A percentile compares a stretch with the other conserved stretches of the same genome.
phyloP scores from a whole-genome alignment of 108 stramenopile species.

The Nitzschia sp. region DNA sequence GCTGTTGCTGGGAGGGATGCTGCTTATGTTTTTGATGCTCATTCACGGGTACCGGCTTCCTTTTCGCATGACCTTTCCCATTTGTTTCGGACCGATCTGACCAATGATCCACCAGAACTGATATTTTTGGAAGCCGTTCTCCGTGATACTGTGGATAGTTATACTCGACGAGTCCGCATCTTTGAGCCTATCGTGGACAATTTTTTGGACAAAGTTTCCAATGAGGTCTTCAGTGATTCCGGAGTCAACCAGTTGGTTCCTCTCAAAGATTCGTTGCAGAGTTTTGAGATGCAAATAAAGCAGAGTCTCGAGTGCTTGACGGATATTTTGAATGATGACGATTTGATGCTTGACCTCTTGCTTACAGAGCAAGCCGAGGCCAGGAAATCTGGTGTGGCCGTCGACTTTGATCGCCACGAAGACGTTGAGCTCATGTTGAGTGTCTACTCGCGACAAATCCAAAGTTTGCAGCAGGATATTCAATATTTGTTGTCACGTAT shows the following conservation, averaged over 20 bases:
- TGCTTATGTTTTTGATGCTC: conserved; percentile 77
- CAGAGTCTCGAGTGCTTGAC: conserved; percentile 67
- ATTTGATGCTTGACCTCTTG: conserved; percentile 76
- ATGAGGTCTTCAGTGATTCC: conserved; percentile 68
- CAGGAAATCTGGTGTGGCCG: conserved; percentile 31
- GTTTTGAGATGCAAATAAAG: conserved; percentile 80
- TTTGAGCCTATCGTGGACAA: conserved; percentile 86
- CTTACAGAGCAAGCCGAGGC: conserved; percentile 76
- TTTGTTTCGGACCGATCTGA: conserved; percentile 25
- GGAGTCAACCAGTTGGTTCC: conserved; percentile 74
- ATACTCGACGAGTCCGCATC: conserved; percentile 64
- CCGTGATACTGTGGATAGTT: conserved; percentile 72
- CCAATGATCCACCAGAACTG: conserved; percentile 63
- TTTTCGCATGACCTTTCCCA: conserved; percentile 43
- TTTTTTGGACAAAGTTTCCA: conserved; percentile 56
- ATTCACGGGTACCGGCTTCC: conserved; percentile 47
- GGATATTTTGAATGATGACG: conserved; percentile 71
- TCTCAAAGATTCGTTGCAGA: conserved; percentile 77
- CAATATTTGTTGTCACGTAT: conserved; percentile 66
- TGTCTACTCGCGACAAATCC: conserved; percentile 79
- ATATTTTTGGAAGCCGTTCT: conserved; percentile 82
- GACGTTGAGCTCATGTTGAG: conserved; percentile 79
- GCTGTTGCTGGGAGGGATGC: conserved; percentile 60
- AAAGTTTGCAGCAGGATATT: conserved; percentile 64
- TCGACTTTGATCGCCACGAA: conserved; percentile 62